phyloP scores from a whole-genome alignment of 2,329 filamentous ascomycete genomes.

The Ophiosphaerella narmari region DNA sequence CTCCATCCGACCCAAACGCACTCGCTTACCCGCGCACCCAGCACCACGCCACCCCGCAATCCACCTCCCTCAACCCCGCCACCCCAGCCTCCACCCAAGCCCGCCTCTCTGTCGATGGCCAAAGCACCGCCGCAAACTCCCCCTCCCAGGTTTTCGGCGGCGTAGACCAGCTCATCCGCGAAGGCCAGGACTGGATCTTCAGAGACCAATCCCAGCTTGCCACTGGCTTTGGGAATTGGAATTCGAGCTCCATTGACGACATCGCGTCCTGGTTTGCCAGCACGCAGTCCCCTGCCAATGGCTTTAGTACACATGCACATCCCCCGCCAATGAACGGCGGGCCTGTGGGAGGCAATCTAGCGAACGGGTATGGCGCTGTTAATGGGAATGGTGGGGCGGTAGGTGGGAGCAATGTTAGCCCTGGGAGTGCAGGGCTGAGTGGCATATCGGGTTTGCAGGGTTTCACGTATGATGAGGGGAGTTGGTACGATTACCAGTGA shows the following conservation, averaged over 20 bases:
- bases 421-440: constrained; percentile 1
- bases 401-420: constrained; percentile 2
- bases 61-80: constrained; percentile 19
- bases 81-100: constrained; percentile 28
- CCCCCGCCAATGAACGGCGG: constrained; percentile 21
- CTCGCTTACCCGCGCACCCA: constrained; percentile 39
- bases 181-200: constrained; percentile 66
- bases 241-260: constrained; percentile 33
- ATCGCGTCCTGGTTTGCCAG: constrained; percentile 37
- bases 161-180: constrained; percentile 64
- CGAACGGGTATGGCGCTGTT: constrained; percentile 13
- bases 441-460: constrained; percentile 19
- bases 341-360: constrained; percentile 15
- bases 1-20: constrained; percentile 35
- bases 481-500: constrained; percentile 30
- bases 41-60: constrained; percentile 28
- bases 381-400: constrained; percentile 14
- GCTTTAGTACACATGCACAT: constrained; percentile 3
- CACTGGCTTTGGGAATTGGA: constrained; percentile 67
- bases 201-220: constrained; percentile 66
- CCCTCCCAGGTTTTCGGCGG: constrained; percentile 62
- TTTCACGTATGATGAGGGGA: constrained; percentile 31
- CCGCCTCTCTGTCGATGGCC: constrained; percentile 33
- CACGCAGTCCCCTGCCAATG: constrained; percentile 16
- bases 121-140: constrained; percentile 41